phyloP scores from a whole-genome alignment of 768 basidiomycete genomes.

The Suillus subalutaceus region DNA sequence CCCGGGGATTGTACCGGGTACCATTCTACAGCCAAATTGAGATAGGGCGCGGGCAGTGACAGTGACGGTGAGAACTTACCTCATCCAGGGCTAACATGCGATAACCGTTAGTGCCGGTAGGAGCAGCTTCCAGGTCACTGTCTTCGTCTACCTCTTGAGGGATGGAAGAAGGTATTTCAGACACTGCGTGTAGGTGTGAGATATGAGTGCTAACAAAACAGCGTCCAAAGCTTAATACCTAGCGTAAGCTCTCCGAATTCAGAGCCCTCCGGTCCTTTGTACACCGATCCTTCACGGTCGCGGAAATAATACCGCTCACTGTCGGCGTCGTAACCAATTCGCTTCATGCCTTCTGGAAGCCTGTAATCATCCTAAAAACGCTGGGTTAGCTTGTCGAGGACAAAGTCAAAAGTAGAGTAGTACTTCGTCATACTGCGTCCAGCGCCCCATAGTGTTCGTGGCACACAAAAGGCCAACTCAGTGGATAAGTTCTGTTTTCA shows the following conservation, averaged over 20 bases:
- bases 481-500: conserved; percentile 9
- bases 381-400: conserved; percentile 6
- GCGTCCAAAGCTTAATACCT: conserved; percentile 32
- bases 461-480: conserved; percentile 24
- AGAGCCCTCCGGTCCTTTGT: conserved; percentile 63
- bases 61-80: conserved; percentile 39
- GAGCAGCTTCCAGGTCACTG: conserved; percentile 59
- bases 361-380: conserved; percentile 49
- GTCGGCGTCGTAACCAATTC: conserved; percentile 80
- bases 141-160: conserved; percentile 34
- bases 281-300: conserved; percentile 52
- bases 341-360: conserved; percentile 55
- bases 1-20: conserved; percentile 34
- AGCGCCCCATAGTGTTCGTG: conserved; percentile 35
- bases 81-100: conserved; percentile 53
- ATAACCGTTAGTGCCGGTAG: conserved; percentile 58
- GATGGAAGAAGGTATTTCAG: conserved; percentile 31
- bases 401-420: neutral
- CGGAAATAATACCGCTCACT: conserved; percentile 66
- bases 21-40: conserved; percentile 35
- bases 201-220: neutral
- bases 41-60: conserved; percentile 5
- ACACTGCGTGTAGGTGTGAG: conserved; percentile 24
- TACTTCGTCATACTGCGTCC: conserved; percentile 41
- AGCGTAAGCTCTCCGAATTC: conserved; percentile 55